phyloP scores from a whole-genome alignment of 495 filamentous ascomycete genomes.

The Aspergillus sclerotioniger region DNA sequence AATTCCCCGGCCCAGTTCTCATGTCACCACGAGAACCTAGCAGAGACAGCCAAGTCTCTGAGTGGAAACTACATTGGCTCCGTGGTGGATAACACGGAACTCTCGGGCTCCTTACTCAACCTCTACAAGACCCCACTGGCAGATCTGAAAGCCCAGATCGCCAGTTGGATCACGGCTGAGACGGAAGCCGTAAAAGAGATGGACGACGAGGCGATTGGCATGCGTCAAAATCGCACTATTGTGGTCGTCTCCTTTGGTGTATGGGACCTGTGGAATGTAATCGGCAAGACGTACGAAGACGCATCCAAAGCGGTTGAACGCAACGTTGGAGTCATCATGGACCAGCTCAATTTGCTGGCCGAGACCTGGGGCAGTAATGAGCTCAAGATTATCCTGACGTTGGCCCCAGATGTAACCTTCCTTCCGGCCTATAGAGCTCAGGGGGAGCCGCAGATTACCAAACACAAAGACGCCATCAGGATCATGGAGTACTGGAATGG shows the following conservation, averaged over 20 bases:
- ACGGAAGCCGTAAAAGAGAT: slow-evolving; percentile 19
- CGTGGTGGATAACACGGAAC: slow-evolving; percentile 42
- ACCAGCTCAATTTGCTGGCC: slow-evolving; percentile 40
- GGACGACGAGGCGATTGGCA: slow-evolving; percentile 21
- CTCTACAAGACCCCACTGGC: slow-evolving; percentile 32
- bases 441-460: slow-evolving; percentile 28
- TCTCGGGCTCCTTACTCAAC: slow-evolving; percentile 22
- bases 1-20: slow-evolving; percentile 29
- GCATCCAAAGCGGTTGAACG: slow-evolving; percentile 39
- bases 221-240: slow-evolving; percentile 33
- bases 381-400: slow-evolving; percentile 47
- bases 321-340: slow-evolving; percentile 44
- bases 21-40: slow-evolving; percentile 48
- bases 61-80: slow-evolving; percentile 34
- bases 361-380: slow-evolving; percentile 36
- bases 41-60: slow-evolving; percentile 34
- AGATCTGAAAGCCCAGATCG: slow-evolving; percentile 44
- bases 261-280: slow-evolving; percentile 52
- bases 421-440: slow-evolving; percentile 40
- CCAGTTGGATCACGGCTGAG: slow-evolving; percentile 42
- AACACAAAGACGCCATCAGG: slow-evolving; percentile 41
- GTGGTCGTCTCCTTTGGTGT: slow-evolving; percentile 49
- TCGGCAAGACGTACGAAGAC: slow-evolving; percentile 30
- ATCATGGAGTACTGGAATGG: slow-evolving; percentile 47
- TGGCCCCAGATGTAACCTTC: slow-evolving; percentile 52